Conservation (phyloP, 106 monocot species). For the Allium fistulosum region DNA sequence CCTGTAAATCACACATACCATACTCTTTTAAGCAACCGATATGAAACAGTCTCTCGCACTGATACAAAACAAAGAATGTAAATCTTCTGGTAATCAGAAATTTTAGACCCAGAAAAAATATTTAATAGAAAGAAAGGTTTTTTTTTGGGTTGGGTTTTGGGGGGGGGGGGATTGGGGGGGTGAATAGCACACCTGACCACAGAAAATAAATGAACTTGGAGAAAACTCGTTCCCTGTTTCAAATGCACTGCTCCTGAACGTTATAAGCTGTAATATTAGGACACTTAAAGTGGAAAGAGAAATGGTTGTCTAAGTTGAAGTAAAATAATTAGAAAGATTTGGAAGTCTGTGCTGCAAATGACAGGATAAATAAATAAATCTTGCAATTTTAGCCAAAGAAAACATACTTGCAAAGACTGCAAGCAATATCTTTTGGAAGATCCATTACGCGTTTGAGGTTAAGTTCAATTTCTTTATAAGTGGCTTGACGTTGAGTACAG, state of each 20-base stretch:
- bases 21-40: conserved; percentile 27
- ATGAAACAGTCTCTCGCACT: conserved; percentile 52
- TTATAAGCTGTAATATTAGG: neutral
- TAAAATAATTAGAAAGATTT: neutral
- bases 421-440: conserved; percentile 11
- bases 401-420: conserved; percentile 39
- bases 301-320: neutral
- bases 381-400: neutral
- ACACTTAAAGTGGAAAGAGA: neutral
- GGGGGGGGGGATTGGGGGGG: too few relatives aligned
- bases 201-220: conserved; percentile 27
- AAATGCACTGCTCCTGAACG: conserved; percentile 15
- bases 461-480: conserved; percentile 5
- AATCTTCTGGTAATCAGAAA: neutral
- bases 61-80: neutral
- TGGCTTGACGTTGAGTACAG: neutral
- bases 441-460: conserved; percentile 13
- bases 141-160: too few relatives aligned
- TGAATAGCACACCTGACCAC: conserved; percentile 30
- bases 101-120: neutral
- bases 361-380: too few relatives aligned
- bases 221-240: conserved; percentile 4
- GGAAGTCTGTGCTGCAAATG: too few relatives aligned
- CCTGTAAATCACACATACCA: conserved; percentile 36
- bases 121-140: too few relatives aligned